These are phyloP conservation scores for Aphanomyces astaci DNA, from an alignment of 352 stramenopile species.

Conservation along the genomic window DNA sequence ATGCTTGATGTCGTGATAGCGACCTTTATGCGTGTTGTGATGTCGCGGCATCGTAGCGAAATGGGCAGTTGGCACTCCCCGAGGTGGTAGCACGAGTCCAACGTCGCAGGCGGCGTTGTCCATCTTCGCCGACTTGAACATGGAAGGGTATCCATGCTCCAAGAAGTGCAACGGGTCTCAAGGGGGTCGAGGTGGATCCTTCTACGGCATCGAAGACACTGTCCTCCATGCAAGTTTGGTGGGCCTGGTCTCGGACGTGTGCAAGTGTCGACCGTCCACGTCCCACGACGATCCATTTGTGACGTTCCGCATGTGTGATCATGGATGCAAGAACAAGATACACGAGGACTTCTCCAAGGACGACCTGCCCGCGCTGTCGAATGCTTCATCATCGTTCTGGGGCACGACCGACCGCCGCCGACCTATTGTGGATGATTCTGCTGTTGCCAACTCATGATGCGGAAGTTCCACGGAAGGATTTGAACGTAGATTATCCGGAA, in stretches of 20 bases:
- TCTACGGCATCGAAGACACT: constrained; percentile 45
- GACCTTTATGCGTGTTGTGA: too few relatives aligned
- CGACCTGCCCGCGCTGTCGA: not conserved
- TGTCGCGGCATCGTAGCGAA: not conserved
- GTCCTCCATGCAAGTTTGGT: constrained; percentile 47
- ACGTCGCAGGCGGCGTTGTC: constrained; percentile 22
- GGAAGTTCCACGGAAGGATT: too few relatives aligned
- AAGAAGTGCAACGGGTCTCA: constrained; percentile 59
- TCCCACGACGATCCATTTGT: not conserved
- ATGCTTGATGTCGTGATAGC: too few relatives aligned
- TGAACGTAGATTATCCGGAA: not conserved
- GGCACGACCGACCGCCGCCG: not conserved
- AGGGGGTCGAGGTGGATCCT: constrained; percentile 56
- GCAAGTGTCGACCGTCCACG: not conserved
- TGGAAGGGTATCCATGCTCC: constrained; percentile 77
- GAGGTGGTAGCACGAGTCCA: not conserved
- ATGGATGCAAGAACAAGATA: not conserved
- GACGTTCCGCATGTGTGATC: not conserved
- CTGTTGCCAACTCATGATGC: not conserved
- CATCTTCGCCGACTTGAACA: constrained; percentile 70
- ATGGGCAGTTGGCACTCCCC: constrained; percentile 2
- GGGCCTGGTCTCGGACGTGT: constrained; percentile 1
- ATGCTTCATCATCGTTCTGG: constrained; percentile 3
- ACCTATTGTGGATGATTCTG: not conserved
- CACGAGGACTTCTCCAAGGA: not conserved